Percentiles rank a stretch among this genome's conserved stretches.
Evolutionary conservation across 2,329 filamentous ascomycete genomes (phyloP).

Genomic region (Endocalyx cinctus): DNA sequence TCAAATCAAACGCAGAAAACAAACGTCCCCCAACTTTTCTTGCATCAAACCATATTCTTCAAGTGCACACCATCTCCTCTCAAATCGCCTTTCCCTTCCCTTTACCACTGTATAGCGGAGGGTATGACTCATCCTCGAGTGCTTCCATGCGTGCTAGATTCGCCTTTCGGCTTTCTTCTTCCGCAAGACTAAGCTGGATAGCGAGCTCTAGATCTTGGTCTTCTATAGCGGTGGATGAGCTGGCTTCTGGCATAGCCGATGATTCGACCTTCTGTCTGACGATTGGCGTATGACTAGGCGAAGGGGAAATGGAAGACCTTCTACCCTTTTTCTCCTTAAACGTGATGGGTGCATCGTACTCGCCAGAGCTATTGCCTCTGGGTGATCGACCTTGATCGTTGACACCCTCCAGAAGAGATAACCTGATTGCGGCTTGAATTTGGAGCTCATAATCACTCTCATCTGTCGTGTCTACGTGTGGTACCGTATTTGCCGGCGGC

Average conservation of each 20-base stretch:
- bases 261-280: conserved; percentile 20
- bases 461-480: conserved; percentile 30
- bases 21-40: too few relatives aligned
- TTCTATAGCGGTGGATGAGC: conserved; percentile 17
- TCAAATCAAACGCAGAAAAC: too few relatives aligned
- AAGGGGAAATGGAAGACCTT: conserved; percentile 30
- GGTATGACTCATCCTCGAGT: conserved; percentile 25
- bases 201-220: conserved; percentile 59
- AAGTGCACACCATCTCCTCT: too few relatives aligned
- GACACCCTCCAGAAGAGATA: conserved; percentile 54
- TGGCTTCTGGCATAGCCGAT: too few relatives aligned
- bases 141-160: conserved; percentile 8
- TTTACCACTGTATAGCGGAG: conserved; percentile 20
- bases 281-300: conserved; percentile 32
- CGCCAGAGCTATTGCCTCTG: conserved; percentile 39
- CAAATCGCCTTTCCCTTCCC: conserved; percentile 20
- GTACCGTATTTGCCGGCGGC: conserved; percentile 19
- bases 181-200: conserved; percentile 54
- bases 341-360: conserved; percentile 48
- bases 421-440: conserved; percentile 58
- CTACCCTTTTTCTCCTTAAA: conserved; percentile 42
- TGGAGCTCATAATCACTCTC: conserved; percentile 56
- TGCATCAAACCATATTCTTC: too few relatives aligned
- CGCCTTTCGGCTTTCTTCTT: conserved; percentile 38
- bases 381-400: conserved; percentile 44